Percentiles rank a stretch among this genome's conserved stretches.
Evolutionary conservation across 306 rosid species (phyloP).

Genomic region (Rosa lucieae): DNA sequence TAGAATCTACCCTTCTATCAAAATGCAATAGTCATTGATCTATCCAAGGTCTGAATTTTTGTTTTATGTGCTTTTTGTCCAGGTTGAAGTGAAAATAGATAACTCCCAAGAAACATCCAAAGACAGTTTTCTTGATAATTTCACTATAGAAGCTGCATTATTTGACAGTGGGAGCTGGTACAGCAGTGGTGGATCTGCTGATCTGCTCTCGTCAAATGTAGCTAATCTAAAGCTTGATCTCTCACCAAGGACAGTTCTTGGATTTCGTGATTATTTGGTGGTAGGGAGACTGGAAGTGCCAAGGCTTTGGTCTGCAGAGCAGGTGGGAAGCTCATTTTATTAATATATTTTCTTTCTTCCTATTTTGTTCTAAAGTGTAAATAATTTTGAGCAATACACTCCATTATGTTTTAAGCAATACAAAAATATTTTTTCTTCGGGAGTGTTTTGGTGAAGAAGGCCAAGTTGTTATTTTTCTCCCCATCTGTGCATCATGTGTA

Average conservation of each 20-base stretch:
- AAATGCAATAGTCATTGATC: not conserved
- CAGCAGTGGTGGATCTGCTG: constrained; percentile 42
- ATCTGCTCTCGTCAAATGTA: constrained; percentile 68
- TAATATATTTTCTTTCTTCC: not conserved
- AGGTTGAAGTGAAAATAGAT: constrained; percentile 92
- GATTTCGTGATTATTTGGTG: constrained; percentile 70
- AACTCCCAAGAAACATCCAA: constrained; percentile 58
- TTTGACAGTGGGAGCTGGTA: constrained; percentile 68
- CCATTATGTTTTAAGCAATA: not conserved
- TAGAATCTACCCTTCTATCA: not conserved
- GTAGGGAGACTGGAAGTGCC: constrained; percentile 67
- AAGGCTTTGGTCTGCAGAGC: constrained; percentile 95
- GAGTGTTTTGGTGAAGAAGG: not conserved
- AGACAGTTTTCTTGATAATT: constrained; percentile 55
- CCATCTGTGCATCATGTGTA: not conserved
- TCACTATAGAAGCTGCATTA: constrained; percentile 64
- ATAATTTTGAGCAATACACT: no score
- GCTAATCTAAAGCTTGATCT: constrained; percentile 57
- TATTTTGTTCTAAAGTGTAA: not conserved
- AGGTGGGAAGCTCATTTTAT: constrained; percentile 44
- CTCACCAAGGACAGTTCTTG: constrained; percentile 34
- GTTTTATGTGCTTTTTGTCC: constrained; percentile 26
- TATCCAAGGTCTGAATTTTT: not conserved
- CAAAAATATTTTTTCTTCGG: not conserved
- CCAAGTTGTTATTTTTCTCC: not conserved